Percentiles rank a stretch among this genome's conserved stretches.
Conservation (phyloP, 306 rosid species). For the Carpinus viminea region DNA sequence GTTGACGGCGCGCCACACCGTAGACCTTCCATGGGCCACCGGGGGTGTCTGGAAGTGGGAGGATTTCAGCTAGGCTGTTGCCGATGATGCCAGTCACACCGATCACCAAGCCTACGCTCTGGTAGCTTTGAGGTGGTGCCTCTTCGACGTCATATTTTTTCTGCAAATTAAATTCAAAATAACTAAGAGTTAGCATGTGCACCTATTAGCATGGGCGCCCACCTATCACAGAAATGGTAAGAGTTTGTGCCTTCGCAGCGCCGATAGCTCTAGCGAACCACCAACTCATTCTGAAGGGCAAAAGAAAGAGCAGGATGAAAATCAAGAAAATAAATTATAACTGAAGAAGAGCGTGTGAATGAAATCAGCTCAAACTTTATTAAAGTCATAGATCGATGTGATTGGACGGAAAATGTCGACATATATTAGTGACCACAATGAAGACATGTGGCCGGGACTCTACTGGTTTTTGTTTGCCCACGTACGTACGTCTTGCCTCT, state of each 20-base stretch:
- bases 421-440: no score
- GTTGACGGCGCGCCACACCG: slow-evolving; percentile 67
- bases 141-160: slow-evolving; percentile 53
- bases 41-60: slow-evolving; percentile 70
- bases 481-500: no score
- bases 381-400: no score
- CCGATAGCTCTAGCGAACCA: slow-evolving; percentile 61
- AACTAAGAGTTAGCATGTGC: not conserved
- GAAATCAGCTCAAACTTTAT: no score
- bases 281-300: slow-evolving; percentile 36
- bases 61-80: slow-evolving; percentile 81
- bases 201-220: not conserved
- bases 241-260: slow-evolving; percentile 36
- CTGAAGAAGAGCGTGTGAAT: not conserved
- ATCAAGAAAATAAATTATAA: no score
- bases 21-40: slow-evolving; percentile 81
- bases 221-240: no score
- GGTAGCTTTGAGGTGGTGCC: slow-evolving; percentile 30
- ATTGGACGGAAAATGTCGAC: no score
- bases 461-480: no score
- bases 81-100: slow-evolving; percentile 75
- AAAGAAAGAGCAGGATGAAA: not conserved
- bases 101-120: slow-evolving; percentile 53
- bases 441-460: no score
- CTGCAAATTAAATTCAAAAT: slow-evolving; percentile 16